These are phyloP conservation scores for Glycine latifolia DNA, from an alignment of 306 rosid species.

Conservation along the genomic window DNA sequence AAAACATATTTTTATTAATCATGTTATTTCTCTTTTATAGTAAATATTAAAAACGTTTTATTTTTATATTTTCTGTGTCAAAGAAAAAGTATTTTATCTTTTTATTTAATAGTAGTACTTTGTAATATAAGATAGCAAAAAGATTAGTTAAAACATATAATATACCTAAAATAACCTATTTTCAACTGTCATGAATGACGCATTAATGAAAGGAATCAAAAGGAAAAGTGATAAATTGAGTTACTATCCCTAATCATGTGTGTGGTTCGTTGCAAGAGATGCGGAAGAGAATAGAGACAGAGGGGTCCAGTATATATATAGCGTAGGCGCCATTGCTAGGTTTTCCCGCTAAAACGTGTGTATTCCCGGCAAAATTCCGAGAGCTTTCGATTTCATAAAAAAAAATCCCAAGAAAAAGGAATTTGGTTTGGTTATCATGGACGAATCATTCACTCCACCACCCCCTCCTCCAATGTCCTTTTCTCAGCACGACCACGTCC, in stretches of 20 bases:
- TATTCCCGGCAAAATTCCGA: slow-evolving; percentile 24
- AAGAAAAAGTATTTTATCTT: too few species aligned
- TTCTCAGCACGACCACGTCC: slow-evolving; percentile 59
- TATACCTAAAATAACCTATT: too few species aligned
- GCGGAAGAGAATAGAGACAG: neutral
- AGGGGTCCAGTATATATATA: neutral
- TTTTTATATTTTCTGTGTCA: too few species aligned
- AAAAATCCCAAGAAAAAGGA: too few species aligned
- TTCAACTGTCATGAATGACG: too few species aligned
- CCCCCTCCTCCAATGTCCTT: slow-evolving; percentile 38
- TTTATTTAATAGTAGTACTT: too few species aligned
- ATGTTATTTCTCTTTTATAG: too few species aligned
- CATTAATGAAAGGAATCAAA: neutral
- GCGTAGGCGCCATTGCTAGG: neutral
- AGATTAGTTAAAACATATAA: too few species aligned
- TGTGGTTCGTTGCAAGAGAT: neutral
- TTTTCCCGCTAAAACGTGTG: neutral
- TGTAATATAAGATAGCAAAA: too few species aligned
- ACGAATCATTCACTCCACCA: neutral
- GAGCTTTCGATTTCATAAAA: neutral
- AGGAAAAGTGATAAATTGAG: neutral
- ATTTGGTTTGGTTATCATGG: neutral
- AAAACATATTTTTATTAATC: too few species aligned
- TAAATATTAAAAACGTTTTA: too few species aligned
- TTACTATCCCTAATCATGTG: neutral